Evolutionary conservation across 2,329 filamentous ascomycete species (phyloP), one percentile per base, ranked within the genome.

Genomic region (Penicillium thymicola): DNA sequence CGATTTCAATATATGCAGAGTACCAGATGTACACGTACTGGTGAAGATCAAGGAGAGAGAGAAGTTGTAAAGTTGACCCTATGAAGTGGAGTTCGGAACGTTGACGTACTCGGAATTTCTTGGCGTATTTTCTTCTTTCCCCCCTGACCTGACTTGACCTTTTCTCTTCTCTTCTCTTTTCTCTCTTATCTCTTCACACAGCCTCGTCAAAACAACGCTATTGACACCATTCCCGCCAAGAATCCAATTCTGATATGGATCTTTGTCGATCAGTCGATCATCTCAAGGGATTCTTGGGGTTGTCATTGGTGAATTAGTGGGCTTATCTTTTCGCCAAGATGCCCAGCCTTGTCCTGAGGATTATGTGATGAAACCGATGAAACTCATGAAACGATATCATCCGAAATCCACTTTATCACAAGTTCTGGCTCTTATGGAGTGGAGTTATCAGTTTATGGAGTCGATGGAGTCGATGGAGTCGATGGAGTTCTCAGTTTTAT

Each of bases 181-280:
- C 21, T 30, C 36, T 57, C 25, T 32, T 48, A 57, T 58, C 53
- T 59, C 54, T 53, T 59, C 63, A 62, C 61, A 64, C 56, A 55
- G 30, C 36, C 43, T 21, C 41, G 2, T 32, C 4, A 18, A 25
- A 32, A 44, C 37, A 25, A 46, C 46, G 60, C 59, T 63, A 61
- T 63, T 61, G 60, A 51, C n/a, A 34, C 18, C 21, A 46, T 42
- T 28, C 25, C 38, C n/a, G 61, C 59, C 63, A 64, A 64, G 63
- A 49, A 32, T 16, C 8, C 5, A 30, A 36, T 34, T 30, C 9
- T 11, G 28, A 50, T 42, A 44, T 51, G 51, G n/a, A 21, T 50
- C 36, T 18, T 16, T 51, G 61, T 52, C 55, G 54, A 59, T 59
- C 55, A 37, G 43, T 41, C 28, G 28, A 38, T 46, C 28, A 30